Evolutionary conservation across 768 basidiomycete species (phyloP), one percentile per base, ranked within the genome.

Genomic region (Lentinus tigrinus): DNA sequence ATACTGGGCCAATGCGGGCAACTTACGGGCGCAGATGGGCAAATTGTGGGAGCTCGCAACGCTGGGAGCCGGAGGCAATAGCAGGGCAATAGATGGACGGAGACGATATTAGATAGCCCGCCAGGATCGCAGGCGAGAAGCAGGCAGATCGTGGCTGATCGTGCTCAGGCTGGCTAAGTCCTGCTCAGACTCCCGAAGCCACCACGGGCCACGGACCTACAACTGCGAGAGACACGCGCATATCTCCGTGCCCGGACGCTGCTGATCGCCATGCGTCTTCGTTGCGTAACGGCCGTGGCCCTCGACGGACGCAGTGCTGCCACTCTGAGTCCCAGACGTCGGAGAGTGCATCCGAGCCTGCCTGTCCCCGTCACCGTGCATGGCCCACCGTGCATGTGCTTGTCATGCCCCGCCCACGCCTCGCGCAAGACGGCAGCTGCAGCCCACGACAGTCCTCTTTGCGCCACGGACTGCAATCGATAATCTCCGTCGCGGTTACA

Each of bases 401-500:
- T 56, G 34, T 50, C 59, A 48, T 54, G 46, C 44, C n/a, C n/a
- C n/a, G n/a, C n/a, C n/a, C n/a, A n/a, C n/a, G n/a, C n/a, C n/a
- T n/a, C n/a, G n/a, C n/a, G n/a, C n/a, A n/a, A 31, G 31, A 31
- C 31, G 38, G 9, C 49, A 16, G 14, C 36, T 21, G n/a, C 19
- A 19, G 19, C 11, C 48, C 36, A 37, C 8, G 36, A 19, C 48
- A 13, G 6, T 34, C 19, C 31, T 19, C 19, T 34, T 10, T 27
- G 17, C 24, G 50, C 37, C 47, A 21, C 36, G 17, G 39, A 8
- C 28, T 34, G 31, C 23, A 36, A 51, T 54, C 53, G 53, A 54
- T 54, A 34, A 60, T 55, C 58, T 60, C 58, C 58, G 57, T 49
- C 47, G n/a, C n/a, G n/a, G n/a, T n/a, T n/a, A n/a, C n/a, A n/a